Base-by-base conservation (phyloP, 495 filamentous ascomycete genomes). In the Penicillium paxilli region DNA sequence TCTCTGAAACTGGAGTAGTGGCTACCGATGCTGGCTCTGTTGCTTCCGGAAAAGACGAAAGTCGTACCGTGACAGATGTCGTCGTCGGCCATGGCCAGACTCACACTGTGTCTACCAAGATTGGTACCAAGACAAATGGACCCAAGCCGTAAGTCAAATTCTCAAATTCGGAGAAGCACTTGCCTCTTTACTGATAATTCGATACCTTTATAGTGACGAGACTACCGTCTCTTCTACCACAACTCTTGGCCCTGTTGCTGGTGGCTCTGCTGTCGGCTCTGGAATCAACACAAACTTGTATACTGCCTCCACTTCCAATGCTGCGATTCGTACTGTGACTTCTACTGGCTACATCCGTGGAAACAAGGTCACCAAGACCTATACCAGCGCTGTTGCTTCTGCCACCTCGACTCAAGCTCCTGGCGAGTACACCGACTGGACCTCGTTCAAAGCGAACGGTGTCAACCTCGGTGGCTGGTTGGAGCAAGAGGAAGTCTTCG, bases 381-480 rank as follows among this genome's bases (percentile, higher is more conserved):
- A 38, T 23, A 46, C 41, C 30, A 28, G 30, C 11, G 30, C 32
- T 28, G 28, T 40, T 24, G 47, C 45, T 12, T 50, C 53, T 9
- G 28, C 40, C 22, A 50, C 38, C 44, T 37, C 53, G 20, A 55
- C 53, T 14, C 4, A 44, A 20, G 37, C 38, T 16, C 20, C 54
- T 10, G 47, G 54, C 5, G 47, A 56, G 24, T 56, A 20, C 16
- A 51, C 48, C 21, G 48, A 56, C 22, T 56, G 54, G 54, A 56
- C 54, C 41, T 49, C 19, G 20, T 56, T 26, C 54, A 56, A 56
- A 47, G 54, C 54, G 22, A 56, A 56, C 23, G 54, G 54, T 25
- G 52, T 55, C 17, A 55, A 55, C 46, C 52, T 55, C n/a, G 52
- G 52, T n/a, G 52, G 52, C 19, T 57, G 55, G 49, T 44, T 57